Evolutionary conservation across 768 basidiomycete genomes (phyloP), one percentile per base, ranked within the genome.

Genomic region (Tricholoma terreum): DNA sequence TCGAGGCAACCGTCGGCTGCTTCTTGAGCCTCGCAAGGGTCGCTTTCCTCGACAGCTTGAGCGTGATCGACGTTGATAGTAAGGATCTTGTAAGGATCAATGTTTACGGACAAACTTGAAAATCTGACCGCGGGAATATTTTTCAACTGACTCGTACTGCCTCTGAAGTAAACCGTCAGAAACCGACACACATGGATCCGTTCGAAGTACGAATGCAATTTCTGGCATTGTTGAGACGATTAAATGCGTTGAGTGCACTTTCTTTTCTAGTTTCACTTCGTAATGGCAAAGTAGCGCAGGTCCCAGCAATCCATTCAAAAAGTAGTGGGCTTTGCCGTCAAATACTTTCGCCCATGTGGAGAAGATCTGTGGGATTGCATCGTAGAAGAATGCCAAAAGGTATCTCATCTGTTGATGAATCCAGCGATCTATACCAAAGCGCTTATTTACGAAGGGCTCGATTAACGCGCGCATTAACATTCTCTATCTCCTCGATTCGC

Each of bases 281-380:
- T 73, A 62, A 72, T 59, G 50, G 56, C 38, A 54, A 65, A 59
- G 61, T 59, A 69, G 65, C 58, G 50, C 67, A 92, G 90, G 63
- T 86, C 92, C 27, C 92, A 93, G 66, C 86, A 85, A 65, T 94
- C 91, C 11, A 94, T 95, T 53, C 90, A 92, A 71, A 91, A 89
- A 69, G 88, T 90, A 34, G 94, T 95, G 31, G 79, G 81, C 8
- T 95, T 86, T 65, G 91, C 92, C 0, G 78, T 94, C 55, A 94
- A 94, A 69, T 87, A 90, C 66, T 94, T 89, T 54, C 77, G 87
- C 5, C 82, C 82, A 56, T 94, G 92, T 55, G 93, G 91, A 6
- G 93, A 96, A 65, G 93, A 97, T 70, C 71, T 96, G 10, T 96
- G 94, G 94, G 93, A 95, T 63, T 95, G 93, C 63, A 82, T 96